Conservation (phyloP, 768 basidiomycete genomes). For the Amanita muscaria region DNA sequence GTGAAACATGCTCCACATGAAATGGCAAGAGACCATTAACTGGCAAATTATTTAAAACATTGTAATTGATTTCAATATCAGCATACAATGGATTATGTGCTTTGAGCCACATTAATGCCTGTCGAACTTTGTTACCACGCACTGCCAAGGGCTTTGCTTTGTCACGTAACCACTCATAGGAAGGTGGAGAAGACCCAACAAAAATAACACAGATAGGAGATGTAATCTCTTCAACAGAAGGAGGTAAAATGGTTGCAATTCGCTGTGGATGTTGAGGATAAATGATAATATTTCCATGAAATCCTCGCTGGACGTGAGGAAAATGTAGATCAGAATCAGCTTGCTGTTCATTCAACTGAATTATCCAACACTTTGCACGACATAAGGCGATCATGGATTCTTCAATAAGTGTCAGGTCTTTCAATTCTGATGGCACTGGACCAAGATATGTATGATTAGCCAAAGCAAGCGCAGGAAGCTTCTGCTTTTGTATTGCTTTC, state of each 20-base stretch:
- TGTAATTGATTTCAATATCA: conserved; percentile 20
- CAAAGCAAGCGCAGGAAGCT: conserved; percentile 20
- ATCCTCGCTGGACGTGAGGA: conserved; percentile 23
- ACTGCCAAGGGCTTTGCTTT: conserved; percentile 29
- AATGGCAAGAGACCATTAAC: too few species aligned
- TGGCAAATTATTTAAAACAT: conserved; percentile 12
- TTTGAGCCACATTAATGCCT: conserved; percentile 28
- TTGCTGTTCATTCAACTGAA: conserved; percentile 28
- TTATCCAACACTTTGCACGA: conserved; percentile 27
- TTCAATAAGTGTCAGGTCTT: conserved; percentile 27
- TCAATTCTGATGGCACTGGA: conserved; percentile 19
- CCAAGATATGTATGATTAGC: conserved; percentile 26
- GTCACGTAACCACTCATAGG: conserved; percentile 20
- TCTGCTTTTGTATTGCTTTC: too few species aligned
- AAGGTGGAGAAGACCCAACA: conserved; percentile 23
- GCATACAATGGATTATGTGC: conserved; percentile 27
- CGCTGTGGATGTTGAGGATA: conserved; percentile 27
- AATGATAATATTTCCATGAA: conserved; percentile 32
- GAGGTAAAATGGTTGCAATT: conserved; percentile 25
- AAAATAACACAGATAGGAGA: conserved; percentile 32
- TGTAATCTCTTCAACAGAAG: conserved; percentile 24
- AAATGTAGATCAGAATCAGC: conserved; percentile 11
- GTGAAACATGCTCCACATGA: too few species aligned
- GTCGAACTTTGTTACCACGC: conserved; percentile 20
- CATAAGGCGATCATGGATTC: conserved; percentile 31